Conservation (phyloP, 345 rosid species). For the Gossypium herbaceum region DNA sequence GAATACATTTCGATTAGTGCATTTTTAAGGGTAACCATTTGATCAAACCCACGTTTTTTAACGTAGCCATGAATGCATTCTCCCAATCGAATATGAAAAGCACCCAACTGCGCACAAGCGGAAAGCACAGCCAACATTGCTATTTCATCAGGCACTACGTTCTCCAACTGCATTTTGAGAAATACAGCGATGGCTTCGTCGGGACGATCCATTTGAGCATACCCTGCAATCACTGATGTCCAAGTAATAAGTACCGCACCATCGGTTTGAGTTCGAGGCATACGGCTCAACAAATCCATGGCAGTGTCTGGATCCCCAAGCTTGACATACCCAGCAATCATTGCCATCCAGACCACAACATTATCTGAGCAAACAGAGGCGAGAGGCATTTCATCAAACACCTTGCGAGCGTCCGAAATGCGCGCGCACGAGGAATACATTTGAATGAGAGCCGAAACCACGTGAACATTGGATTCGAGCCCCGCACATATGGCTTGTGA, state of each 20-base stretch:
- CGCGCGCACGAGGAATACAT: constrained; percentile 38
- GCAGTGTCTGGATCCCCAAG: constrained; percentile 45
- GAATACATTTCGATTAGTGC: constrained; percentile 73
- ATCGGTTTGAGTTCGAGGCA: constrained; percentile 44
- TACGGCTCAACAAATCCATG: constrained; percentile 39
- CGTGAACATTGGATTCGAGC: constrained; percentile 37
- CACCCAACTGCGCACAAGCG: constrained; percentile 68
- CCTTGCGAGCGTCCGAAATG: constrained; percentile 41
- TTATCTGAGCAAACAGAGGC: constrained; percentile 16
- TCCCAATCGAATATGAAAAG: constrained; percentile 39
- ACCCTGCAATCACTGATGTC: constrained; percentile 68
- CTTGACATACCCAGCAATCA: constrained; percentile 48
- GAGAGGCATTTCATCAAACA: constrained; percentile 42
- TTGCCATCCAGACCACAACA: constrained; percentile 50
- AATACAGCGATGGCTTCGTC: constrained; percentile 51
- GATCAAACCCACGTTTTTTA: constrained; percentile 29
- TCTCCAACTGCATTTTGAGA: constrained; percentile 49
- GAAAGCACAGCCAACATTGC: constrained; percentile 59
- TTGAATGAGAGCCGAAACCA: constrained; percentile 48
- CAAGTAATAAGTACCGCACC: constrained; percentile 47
- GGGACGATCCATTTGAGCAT: constrained; percentile 43
- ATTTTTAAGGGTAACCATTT: constrained; percentile 42
- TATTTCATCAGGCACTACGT: constrained; percentile 63
- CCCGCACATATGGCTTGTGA: constrained; percentile 46
- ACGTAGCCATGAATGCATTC: constrained; percentile 53